Base-by-base conservation (phyloP, 805 yeast species). In the Candida insectorum region DNA sequence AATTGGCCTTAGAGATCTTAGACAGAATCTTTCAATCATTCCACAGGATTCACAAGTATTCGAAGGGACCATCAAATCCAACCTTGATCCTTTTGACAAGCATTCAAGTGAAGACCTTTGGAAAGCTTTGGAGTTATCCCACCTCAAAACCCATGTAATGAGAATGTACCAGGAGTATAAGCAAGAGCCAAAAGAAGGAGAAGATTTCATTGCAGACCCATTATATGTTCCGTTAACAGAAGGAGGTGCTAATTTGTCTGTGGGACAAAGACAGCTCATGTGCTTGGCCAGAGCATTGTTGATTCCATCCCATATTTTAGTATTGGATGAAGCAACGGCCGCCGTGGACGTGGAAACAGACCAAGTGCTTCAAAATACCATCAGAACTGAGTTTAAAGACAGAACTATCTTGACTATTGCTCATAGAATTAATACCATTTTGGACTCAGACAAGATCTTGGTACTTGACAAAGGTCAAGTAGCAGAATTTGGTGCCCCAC, bases 291-390 rank as follows among this genome's bases (percentile, higher is more conserved):
- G 94, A 52, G 93, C 89, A 2, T 62, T 84, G 39, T 66, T 81
- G 41, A 79, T 77, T 40, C 75, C 77, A 40, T 60, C 69, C 5
- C 58, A 62, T 28, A 72, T 85, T 26, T 65, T 84, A 40, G 78
- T 84, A 6, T 60, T 84, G 48, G 94, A 84, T 57, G 94, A 84
- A 58, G 93, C 93, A 11, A 84, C 94, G 2, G 93, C 94, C 3
- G 88, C 89, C 5, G 93, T 84, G 32, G 94, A 84, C 58, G 88
- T 83, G 23, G 86, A 82, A 51, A 84, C 94, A 2, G 94, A 84
- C 58, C 64, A 76, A 41, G 73, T 84, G 36, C 70, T 84, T 33
- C 93, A 85, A 62, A 77, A 81, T 42, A 84, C 94, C 2, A 84
- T 84, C 31, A 71, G 93, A 58, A 61, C 69, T 1, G 87, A 83